Base-by-base conservation (phyloP, 306 rosid genomes). In the Cucumis melo region DNA sequence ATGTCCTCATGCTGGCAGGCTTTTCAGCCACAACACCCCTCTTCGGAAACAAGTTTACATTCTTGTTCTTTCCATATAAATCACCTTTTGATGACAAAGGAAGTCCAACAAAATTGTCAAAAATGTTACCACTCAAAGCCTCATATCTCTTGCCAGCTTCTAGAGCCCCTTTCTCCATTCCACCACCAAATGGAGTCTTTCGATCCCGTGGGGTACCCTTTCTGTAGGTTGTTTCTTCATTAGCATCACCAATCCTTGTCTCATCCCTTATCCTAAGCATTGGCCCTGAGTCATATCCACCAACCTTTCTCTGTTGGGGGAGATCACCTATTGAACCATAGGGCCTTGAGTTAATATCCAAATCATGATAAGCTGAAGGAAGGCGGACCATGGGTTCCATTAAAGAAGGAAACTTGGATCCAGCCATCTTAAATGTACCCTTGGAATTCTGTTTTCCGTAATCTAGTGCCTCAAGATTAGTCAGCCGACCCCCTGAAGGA, bases 371-470 rank as follows among this genome's bases (percentile, higher is more conserved):
- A 79, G 53, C 58, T 67, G 93, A 81, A 68, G 91, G 68, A 46
- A 39, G 57, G 75, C 80, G 83, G 27, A 78, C 82, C 27, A 73
- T 68, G 5, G 78, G 78, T 66, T 90, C 91, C 83, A 86, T 89
- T 24, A 75, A 84, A 15, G 84, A 64, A 56, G 87, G 79, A 57
- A 82, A 72, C 86, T 87, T 95, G 39, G 85, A 81, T 61, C 88
- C 90, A 50, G 87, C 87, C 87, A 91, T 71, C 88, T 89, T 92
- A 63, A 89, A 88, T n/a, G 77, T 90, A 71, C 96, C 96, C 84
- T 85, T 92, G 2, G 92, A 86, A 80, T 92, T 87, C 85, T 80
- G 89, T 80, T 88, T 92, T 78, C 86, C 93, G 81, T 74, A 79
- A 78, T 85, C 89, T 61, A 77, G 87, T 46, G 78, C 83, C 60